Base-by-base conservation (phyloP, 2,329 filamentous ascomycete genomes). In the Alternaria hordeiaustralica region DNA sequence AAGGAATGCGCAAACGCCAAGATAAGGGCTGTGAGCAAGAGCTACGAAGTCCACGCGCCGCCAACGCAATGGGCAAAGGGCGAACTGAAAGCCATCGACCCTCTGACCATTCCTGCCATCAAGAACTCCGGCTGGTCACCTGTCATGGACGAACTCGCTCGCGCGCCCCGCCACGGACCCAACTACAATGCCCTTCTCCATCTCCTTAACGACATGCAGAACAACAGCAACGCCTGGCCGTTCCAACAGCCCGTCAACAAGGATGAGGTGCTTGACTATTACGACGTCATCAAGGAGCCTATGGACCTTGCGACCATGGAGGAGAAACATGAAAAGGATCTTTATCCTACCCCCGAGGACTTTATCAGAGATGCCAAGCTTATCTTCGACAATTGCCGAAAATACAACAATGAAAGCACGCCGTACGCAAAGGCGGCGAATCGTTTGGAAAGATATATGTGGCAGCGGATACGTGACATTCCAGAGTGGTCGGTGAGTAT, bases 261-360 rank as follows among this genome's bases (percentile, higher is more conserved):
- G 70, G 96, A 99, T 74, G 96, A 98, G 70, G 96, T 99, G 0
- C 90, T 93, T n/a, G 96, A 99, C 79, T 99, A 99, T 82, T 98
- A 98, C 84, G 93, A 97, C 63, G 94, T 98, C 65, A 99, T 99
- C 84, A 94, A 94, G 77, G 92, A 97, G 79, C 96, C 96, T 36
- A 99, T 99, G 96, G 96, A 97, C 77, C 85, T 97, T 51, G 90
- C 88, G 51, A 97, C 94, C 20, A 98, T 99, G 95, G 96, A 98
- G 81, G 89, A 89, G 71, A 97, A 97, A 81, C 90, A 97, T 67
- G 94, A 98, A 76, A 93, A 93, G 43, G 96, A 98, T 81, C 88
- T 95, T 75, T 99, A 99, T 77, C 88, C 89, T 15, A 94, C 89
- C 0, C 95, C 96, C 0, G 94, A 98, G 76, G 96, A 98, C 73